These are phyloP conservation scores for Voacanga thouarsii DNA, from an alignment of 257 asterid species.

Conservation along the genomic window DNA sequence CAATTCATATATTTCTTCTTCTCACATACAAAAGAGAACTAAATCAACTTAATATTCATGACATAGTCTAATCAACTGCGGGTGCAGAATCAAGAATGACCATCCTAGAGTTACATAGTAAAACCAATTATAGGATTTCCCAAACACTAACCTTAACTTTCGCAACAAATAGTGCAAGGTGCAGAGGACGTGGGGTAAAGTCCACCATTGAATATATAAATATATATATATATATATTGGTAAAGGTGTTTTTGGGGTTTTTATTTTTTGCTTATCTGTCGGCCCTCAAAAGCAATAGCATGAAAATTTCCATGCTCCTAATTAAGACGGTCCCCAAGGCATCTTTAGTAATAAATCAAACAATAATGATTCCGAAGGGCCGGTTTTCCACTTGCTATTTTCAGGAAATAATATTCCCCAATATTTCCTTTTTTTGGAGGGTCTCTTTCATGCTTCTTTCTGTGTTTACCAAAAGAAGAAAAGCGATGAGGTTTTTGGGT, in stretches of 20 bases:
- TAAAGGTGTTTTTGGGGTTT: too few species aligned
- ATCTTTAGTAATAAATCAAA: conserved; percentile 5
- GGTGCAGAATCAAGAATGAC: not conserved
- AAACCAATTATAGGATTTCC: not conserved
- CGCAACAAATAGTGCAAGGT: not conserved
- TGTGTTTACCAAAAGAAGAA: conserved; percentile 39
- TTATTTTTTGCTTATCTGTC: not conserved
- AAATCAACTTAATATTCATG: too few species aligned
- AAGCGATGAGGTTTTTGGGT: conserved; percentile 24
- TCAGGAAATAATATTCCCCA: not conserved
- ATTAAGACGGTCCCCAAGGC: conserved; percentile 7
- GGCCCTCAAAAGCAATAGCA: conserved; percentile 2
- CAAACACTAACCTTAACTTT: conserved; percentile 4
- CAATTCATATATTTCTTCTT: too few species aligned
- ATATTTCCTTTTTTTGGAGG: conserved; percentile 15
- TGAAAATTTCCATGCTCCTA: conserved; percentile 2
- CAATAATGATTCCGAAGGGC: not conserved
- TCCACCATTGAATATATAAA: not conserved
- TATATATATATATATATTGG: not conserved
- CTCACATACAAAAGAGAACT: too few species aligned
- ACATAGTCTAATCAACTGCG: not conserved
- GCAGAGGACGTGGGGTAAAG: not conserved
- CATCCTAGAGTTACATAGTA: not conserved
- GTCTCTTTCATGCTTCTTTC: conserved; percentile 16
- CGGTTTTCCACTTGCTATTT: not conserved